A percentile compares a stretch with the other conserved stretches of the same genome.
These are phyloP conservation scores for Trametes cubensis DNA, from an alignment of 768 basidiomycete species.

Conservation along the genomic window DNA sequence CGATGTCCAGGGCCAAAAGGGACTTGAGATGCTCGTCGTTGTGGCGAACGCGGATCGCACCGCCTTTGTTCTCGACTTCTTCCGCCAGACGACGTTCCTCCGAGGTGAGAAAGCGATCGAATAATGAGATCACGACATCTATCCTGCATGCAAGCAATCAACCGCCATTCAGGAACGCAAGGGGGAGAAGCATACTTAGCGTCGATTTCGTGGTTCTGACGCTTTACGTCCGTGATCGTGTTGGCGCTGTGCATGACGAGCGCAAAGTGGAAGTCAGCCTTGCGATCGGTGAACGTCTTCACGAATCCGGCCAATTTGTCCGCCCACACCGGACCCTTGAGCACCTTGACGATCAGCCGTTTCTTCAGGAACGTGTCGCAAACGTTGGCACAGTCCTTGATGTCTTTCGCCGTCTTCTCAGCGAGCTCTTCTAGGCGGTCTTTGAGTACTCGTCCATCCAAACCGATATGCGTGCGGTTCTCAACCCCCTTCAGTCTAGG, in stretches of 20 bases:
- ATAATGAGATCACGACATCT: slow-evolving; percentile 5
- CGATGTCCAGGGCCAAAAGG: not conserved
- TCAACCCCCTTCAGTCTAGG: not conserved
- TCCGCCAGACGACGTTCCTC: not conserved
- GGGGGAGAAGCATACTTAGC: slow-evolving; percentile 3
- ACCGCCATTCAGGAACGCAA: not conserved
- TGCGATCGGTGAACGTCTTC: slow-evolving; percentile 39
- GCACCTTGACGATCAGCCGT: slow-evolving; percentile 42
- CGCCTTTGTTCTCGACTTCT: slow-evolving; percentile 2
- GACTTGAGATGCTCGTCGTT: not conserved
- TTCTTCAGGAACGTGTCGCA: slow-evolving; percentile 50
- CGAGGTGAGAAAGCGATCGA: not conserved
- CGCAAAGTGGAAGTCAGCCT: slow-evolving; percentile 40
- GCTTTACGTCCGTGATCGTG: not conserved
- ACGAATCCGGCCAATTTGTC: slow-evolving; percentile 38
- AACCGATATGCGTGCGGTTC: slow-evolving; percentile 22
- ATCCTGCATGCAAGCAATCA: not conserved
- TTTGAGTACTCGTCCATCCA: slow-evolving; percentile 38
- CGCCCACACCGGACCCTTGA: slow-evolving; percentile 43
- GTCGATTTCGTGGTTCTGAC: slow-evolving; percentile 1
- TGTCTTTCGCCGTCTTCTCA: slow-evolving; percentile 41
- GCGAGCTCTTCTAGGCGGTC: slow-evolving; percentile 36
- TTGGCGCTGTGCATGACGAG: slow-evolving; percentile 42
- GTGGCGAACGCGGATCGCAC: not conserved
- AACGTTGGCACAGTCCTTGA: slow-evolving; percentile 46